Base-by-base conservation (phyloP, 75 land plant genomes). In the Gnetum montanum region DNA sequence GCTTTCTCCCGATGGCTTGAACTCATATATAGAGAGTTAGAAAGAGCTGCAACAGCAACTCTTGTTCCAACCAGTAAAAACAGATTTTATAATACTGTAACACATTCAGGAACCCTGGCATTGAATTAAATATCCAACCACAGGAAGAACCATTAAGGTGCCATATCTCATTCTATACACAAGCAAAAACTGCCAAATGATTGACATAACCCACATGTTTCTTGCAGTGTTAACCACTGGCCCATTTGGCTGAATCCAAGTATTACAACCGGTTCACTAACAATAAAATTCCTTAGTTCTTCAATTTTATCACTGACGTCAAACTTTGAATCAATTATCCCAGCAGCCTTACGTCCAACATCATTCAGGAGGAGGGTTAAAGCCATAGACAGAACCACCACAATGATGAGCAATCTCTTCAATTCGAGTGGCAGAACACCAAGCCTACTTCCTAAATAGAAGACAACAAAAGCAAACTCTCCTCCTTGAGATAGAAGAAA, bases 231-330 rank as follows among this genome's bases (percentile, higher is more conserved):
- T n/a, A n/a, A n/a, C n/a, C n/a, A n/a, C 98, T 94, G 98, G 30
- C 87, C 96, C 86, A 79, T 94, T 55, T 85, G 85, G 26, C 85
- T 85, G 77, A 94, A 94, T n/a, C 98, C 98, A 68, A 89, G 70
- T n/a, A 94, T 80, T 27, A 94, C 85, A 44, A 94, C 85, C 16
- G 98, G 96, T 33, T 89, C 98, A 60, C 58, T 69, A 6, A 60
- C 83, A 34, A 81, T 68, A 60, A 71, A 86, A 66, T 66, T 79
- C 35, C 62, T 31, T 22, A 53, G 61, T 25, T 78, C 86, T 19
- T 44, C 48, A 46, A 43, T 26, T 63, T 70, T 67, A 79, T 75
- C 67, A 31, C 66, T 68, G 53, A 7, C 33, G 33, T 70, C 78
- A 60, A 74, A 61, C 31, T 73, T 68, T 28, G 66, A 65, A 58